A percentile compares a stretch with the other conserved stretches of the same genome.
phyloP scores from a whole-genome alignment of 352 stramenopile species.

The Pythium sukuiense region DNA sequence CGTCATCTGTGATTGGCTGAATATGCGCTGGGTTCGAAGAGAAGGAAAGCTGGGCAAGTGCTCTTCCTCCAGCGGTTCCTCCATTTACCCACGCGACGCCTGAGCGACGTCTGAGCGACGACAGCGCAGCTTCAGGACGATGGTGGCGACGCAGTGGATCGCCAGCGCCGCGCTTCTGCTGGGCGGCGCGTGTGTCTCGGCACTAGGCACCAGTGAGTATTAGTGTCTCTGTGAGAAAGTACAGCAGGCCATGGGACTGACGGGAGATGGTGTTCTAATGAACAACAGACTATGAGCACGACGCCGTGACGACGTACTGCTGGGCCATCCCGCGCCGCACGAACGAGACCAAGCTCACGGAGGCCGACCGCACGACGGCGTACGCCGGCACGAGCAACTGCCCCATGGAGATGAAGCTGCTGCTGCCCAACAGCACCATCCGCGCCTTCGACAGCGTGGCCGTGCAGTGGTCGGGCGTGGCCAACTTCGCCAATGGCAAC shows the following conservation, averaged over 20 bases:
- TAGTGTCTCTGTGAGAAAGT: not conserved
- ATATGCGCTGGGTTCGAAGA: not conserved
- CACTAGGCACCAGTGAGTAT: conserved; percentile 1
- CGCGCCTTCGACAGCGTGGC: conserved; percentile 21
- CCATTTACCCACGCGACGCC: not conserved
- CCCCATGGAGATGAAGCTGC: conserved; percentile 26
- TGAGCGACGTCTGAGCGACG: not conserved
- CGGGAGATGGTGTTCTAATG: not conserved
- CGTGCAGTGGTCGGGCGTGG: conserved; percentile 30
- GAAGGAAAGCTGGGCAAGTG: not conserved
- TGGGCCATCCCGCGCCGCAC: conserved; percentile 28
- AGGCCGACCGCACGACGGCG: conserved; percentile 18
- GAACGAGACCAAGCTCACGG: conserved; percentile 28
- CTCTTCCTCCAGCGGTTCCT: not conserved
- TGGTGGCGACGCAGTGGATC: conserved; percentile 7
- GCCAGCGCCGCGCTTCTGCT: conserved; percentile 3
- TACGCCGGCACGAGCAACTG: conserved; percentile 19
- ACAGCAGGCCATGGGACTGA: too few relatives aligned
- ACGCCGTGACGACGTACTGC: conserved; percentile 32
- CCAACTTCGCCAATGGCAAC: conserved; percentile 21
- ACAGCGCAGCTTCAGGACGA: not conserved
- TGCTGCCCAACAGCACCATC: conserved; percentile 15
- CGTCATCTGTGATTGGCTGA: conserved; percentile 3
- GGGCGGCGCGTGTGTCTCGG: not conserved
- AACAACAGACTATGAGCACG: conserved; percentile 29